Evolutionary conservation across 208 protist genomes (phyloP).

Genomic region (Naegleria fowleri): DNA sequence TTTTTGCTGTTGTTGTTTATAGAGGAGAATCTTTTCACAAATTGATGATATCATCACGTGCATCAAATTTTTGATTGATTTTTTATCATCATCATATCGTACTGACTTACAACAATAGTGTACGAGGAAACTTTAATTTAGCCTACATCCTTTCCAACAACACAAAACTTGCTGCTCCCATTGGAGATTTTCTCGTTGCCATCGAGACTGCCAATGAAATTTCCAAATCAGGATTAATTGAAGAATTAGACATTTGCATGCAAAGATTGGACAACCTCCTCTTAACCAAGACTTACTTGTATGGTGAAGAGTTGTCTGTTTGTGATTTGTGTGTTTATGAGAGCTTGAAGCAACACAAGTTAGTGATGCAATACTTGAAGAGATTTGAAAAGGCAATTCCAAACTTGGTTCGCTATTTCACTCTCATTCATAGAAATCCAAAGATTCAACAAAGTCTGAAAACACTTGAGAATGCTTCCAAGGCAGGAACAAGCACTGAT

Average conservation of each 20-base stretch:
- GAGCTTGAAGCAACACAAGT: background rate
- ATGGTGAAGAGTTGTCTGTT: background rate
- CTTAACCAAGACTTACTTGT: background rate
- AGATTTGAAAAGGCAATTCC: background rate
- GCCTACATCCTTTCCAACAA: background rate
- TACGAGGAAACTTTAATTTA: background rate
- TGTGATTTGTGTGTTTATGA: slow-evolving; percentile 16
- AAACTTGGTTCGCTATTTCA: background rate
- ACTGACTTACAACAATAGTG: background rate
- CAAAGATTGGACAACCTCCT: background rate
- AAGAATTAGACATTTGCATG: background rate
- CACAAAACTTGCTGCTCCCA: background rate
- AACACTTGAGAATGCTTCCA: background rate
- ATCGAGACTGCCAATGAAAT: background rate
- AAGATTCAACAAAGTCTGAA: background rate
- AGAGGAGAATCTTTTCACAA: no score
- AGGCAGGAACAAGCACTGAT: background rate
- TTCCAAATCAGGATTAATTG: background rate
- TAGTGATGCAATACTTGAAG: background rate
- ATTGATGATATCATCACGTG: no score
- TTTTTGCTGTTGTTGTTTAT: no score
- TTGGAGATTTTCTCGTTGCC: background rate
- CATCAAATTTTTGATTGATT: background rate
- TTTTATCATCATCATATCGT: background rate
- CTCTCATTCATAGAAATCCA: background rate